These are phyloP conservation scores for Phytophthora tentaculata DNA, from an alignment of 352 stramenopile species.

Conservation along the genomic window DNA sequence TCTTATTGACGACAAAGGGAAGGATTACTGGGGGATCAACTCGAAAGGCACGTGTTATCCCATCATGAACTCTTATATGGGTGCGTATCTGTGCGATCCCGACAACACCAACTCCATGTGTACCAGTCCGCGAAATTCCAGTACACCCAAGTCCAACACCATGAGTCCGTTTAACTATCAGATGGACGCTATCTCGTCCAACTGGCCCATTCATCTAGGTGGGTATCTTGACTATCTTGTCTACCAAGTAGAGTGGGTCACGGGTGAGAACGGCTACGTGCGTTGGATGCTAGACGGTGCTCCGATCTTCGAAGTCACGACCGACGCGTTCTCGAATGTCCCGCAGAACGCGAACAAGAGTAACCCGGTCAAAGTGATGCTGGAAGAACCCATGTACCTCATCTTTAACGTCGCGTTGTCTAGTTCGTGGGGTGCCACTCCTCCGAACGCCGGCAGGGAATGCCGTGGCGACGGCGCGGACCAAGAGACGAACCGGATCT, in stretches of 20 bases:
- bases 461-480: slow-evolving; percentile 63
- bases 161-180: slow-evolving; percentile 80
- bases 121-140: slow-evolving; percentile 39
- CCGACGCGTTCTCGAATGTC: slow-evolving; percentile 55
- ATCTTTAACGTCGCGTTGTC: slow-evolving; percentile 95
- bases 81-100: slow-evolving; percentile 61
- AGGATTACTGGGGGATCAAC: slow-evolving; percentile 67
- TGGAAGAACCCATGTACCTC: slow-evolving; percentile 93
- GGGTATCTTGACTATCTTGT: slow-evolving; percentile 64
- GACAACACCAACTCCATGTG: slow-evolving; percentile 57
- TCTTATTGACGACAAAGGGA: slow-evolving; percentile 42
- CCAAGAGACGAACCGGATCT: slow-evolving; percentile 52
- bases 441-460: slow-evolving; percentile 49
- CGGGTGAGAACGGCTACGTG: slow-evolving; percentile 63
- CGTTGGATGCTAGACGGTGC: slow-evolving; percentile 71
- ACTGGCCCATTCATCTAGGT: slow-evolving; percentile 69
- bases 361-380: slow-evolving; percentile 71
- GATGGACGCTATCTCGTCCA: slow-evolving; percentile 81
- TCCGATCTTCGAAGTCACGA: slow-evolving; percentile 68
- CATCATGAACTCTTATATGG: slow-evolving; percentile 73
- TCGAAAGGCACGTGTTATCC: slow-evolving; percentile 67
- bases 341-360: slow-evolving; percentile 49
- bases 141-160: slow-evolving; percentile 49
- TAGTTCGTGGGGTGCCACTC: slow-evolving; percentile 80
- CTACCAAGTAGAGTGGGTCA: slow-evolving; percentile 83